Percentiles rank a stretch among this genome's conserved stretches.
These are phyloP conservation scores for Glycine latifolia DNA, from an alignment of 306 rosid genomes.

Conservation along the genomic window DNA sequence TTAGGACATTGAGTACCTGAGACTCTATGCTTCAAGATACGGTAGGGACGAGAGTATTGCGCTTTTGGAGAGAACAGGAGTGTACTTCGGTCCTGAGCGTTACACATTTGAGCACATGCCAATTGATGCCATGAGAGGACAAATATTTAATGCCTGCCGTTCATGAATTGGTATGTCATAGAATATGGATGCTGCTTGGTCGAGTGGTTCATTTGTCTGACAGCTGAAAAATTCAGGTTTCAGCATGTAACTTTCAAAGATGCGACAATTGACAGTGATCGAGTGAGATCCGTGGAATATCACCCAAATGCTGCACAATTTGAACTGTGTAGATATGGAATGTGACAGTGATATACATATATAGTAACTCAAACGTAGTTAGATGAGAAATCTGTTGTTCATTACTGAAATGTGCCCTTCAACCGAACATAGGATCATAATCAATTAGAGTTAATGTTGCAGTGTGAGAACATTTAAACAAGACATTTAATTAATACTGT, in stretches of 20 bases:
- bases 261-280: constrained; percentile 37
- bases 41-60: constrained; percentile 79
- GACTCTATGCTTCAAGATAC: constrained; percentile 80
- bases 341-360: background rate
- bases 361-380: constrained; percentile 21
- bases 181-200: background rate
- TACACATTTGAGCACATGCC: constrained; percentile 93
- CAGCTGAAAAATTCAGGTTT: constrained; percentile 33
- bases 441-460: constrained; percentile 17
- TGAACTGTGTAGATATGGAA: constrained; percentile 19
- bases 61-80: constrained; percentile 84
- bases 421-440: constrained; percentile 9
- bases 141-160: constrained; percentile 79
- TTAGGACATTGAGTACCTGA: constrained; percentile 89
- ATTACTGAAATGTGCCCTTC: constrained; percentile 17
- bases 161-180: constrained; percentile 43
- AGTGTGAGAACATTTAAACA: background rate
- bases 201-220: constrained; percentile 21
- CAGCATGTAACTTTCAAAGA: constrained; percentile 29
- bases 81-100: constrained; percentile 91
- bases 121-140: constrained; percentile 92
- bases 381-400: constrained; percentile 41
- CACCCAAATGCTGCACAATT: background rate
- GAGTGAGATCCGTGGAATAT: constrained; percentile 19
- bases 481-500: background rate